Evolutionary conservation across 768 basidiomycete genomes (phyloP).

Genomic region (Xerocomus brunneocitrinus): DNA sequence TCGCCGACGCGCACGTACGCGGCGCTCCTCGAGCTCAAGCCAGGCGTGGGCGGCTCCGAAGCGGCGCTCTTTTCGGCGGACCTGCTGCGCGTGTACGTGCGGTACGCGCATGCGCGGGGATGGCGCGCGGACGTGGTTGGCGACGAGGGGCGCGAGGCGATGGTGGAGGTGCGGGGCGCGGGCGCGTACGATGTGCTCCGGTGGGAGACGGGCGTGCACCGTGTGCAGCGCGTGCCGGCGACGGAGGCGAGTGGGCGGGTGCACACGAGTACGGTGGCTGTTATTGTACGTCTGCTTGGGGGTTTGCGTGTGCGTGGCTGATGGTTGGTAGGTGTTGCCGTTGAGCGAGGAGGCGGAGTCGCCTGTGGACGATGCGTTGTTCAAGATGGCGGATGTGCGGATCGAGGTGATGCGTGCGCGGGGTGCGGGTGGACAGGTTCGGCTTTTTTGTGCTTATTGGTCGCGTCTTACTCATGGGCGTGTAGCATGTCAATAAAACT

Average conservation of each 20-base stretch:
- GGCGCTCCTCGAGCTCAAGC: conserved; percentile 85
- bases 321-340: conserved; percentile 59
- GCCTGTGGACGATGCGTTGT: conserved; percentile 53
- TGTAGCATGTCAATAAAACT: conserved; percentile 96
- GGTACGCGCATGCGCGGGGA: conserved; percentile 46
- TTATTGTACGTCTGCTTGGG: conserved; percentile 52
- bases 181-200: conserved; percentile 75
- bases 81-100: conserved; percentile 76
- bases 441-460: conserved; percentile 6
- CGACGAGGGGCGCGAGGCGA: conserved; percentile 70
- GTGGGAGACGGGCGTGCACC: conserved; percentile 95
- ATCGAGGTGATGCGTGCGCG: conserved; percentile 93
- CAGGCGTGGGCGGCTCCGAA: conserved; percentile 91
- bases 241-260: conserved; percentile 86
- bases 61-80: conserved; percentile 77
- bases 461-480: background rate
- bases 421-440: conserved; percentile 95
- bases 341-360: conserved; percentile 62
- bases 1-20: conserved; percentile 63
- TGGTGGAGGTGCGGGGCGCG: conserved; percentile 72
- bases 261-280: conserved; percentile 88
- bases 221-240: conserved; percentile 90
- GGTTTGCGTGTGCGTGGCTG: background rate
- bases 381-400: conserved; percentile 82
- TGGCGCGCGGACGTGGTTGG: conserved; percentile 47